These are phyloP conservation scores for Magnusiomyces paraingens DNA, from an alignment of 1,139 yeast species.

Conservation along the genomic window DNA sequence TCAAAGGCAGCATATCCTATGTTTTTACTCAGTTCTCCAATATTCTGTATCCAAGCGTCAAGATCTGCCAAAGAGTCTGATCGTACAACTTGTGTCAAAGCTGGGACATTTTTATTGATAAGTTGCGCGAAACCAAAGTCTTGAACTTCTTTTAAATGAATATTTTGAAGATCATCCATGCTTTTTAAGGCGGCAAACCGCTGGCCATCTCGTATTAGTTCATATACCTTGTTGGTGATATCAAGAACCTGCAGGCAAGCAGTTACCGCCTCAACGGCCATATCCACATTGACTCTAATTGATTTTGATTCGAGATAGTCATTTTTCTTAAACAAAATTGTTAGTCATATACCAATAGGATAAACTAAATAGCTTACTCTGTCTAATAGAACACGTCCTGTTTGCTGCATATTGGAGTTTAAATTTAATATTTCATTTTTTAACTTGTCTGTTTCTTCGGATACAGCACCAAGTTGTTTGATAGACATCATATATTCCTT, in stretches of 20 bases:
- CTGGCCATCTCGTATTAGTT: slow-evolving; percentile 63
- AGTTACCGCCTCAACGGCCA: slow-evolving; percentile 34
- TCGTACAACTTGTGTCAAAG: slow-evolving; percentile 64
- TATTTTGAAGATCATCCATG: slow-evolving; percentile 62
- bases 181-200: slow-evolving; percentile 84
- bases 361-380: background rate
- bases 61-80: slow-evolving; percentile 73
- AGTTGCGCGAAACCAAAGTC: slow-evolving; percentile 66
- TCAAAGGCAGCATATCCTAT: slow-evolving; percentile 43
- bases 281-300: slow-evolving; percentile 30
- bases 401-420: slow-evolving; percentile 39
- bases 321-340: slow-evolving; percentile 21
- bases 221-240: slow-evolving; percentile 79
- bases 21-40: slow-evolving; percentile 10
- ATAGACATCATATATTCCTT: slow-evolving; percentile 43
- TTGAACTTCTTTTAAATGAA: slow-evolving; percentile 63
- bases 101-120: slow-evolving; percentile 63
- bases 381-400: slow-evolving; percentile 15
- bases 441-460: slow-evolving; percentile 47
- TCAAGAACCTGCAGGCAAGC: slow-evolving; percentile 78
- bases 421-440: slow-evolving; percentile 48
- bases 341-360: background rate
- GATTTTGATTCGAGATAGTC: slow-evolving; percentile 27
- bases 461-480: slow-evolving; percentile 51
- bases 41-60: slow-evolving; percentile 46